A percentile compares a stretch with the other conserved stretches of the same genome.
Evolutionary conservation across 805 yeast species (phyloP).

Genomic region (Saccharomyces jurei): DNA sequence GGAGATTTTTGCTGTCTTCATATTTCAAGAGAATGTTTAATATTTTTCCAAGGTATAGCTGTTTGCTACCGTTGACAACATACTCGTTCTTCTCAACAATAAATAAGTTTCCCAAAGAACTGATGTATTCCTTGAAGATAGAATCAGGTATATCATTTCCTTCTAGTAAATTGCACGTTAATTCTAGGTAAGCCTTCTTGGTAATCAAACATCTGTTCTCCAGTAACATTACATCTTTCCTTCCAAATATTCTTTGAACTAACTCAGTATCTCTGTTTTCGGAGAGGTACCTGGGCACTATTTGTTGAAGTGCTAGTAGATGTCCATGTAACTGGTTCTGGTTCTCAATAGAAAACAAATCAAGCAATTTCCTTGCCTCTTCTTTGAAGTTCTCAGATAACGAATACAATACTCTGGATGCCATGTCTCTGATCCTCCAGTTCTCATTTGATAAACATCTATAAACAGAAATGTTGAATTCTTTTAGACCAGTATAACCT

Average conservation of each 20-base stretch:
- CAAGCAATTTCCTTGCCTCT: conserved; percentile 26
- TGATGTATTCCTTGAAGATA: not conserved
- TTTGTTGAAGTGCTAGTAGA: conserved; percentile 40
- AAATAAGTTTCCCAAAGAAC: conserved; percentile 32
- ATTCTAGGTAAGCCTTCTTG: conserved; percentile 30
- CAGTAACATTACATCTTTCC: conserved; percentile 7
- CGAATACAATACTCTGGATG: conserved; percentile 61
- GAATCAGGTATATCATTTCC: not conserved
- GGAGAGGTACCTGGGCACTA: conserved; percentile 11
- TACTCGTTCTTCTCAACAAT: conserved; percentile 21
- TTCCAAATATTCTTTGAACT: conserved; percentile 5
- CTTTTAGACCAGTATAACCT: conserved; percentile 43
- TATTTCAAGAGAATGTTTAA: conserved; percentile 26
- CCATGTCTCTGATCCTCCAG: conserved; percentile 87
- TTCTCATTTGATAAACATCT: conserved; percentile 42
- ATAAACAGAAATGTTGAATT: conserved; percentile 43
- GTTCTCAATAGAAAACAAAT: conserved; percentile 12
- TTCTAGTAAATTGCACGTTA: conserved; percentile 12
- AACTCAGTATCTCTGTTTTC: not conserved
- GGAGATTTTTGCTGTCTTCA: conserved; percentile 14
- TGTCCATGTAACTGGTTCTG: conserved; percentile 55
- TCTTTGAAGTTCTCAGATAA: conserved; percentile 32
- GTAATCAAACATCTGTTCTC: conserved; percentile 29
- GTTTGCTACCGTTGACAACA: conserved; percentile 42
- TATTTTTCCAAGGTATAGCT: conserved; percentile 36